Percentiles rank a stretch among this genome's conserved stretches.
Evolutionary conservation across 73 alveolate species (phyloP).

Genomic region (Diophrys appendiculata): DNA sequence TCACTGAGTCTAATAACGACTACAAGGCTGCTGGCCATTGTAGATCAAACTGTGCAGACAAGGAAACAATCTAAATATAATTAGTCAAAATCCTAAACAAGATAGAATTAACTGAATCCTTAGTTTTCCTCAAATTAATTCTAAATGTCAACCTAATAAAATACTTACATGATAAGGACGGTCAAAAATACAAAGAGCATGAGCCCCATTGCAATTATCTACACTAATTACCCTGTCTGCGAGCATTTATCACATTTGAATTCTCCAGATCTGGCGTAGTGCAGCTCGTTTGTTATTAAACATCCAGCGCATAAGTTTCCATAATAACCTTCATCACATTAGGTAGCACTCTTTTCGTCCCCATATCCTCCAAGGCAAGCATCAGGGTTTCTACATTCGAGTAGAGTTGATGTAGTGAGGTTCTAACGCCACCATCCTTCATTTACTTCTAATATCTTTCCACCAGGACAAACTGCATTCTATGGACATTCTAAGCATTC

Average conservation of each 20-base stretch:
- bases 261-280: background rate
- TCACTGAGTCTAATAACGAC: background rate
- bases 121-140: slow-evolving; percentile 6
- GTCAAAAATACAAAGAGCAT: slow-evolving; percentile 2
- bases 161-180: slow-evolving; percentile 1
- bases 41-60: background rate
- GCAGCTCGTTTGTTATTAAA: background rate
- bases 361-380: background rate
- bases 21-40: slow-evolving; percentile 1
- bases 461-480: slow-evolving; percentile 2
- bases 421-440: slow-evolving; percentile 22
- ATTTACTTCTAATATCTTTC: background rate
- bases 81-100: slow-evolving; percentile 18
- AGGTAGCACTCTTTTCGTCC: background rate
- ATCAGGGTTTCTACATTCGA: slow-evolving; percentile 1
- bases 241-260: slow-evolving; percentile 17
- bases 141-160: background rate
- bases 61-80: background rate
- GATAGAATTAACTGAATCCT: slow-evolving; percentile 3
- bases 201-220: background rate
- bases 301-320: slow-evolving; percentile 14
- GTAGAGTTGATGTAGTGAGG: background rate
- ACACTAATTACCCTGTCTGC: background rate
- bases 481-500: background rate
- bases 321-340: background rate